Conservation (phyloP, 176 grass and related monocot genomes). For the Oryza brachyantha region DNA sequence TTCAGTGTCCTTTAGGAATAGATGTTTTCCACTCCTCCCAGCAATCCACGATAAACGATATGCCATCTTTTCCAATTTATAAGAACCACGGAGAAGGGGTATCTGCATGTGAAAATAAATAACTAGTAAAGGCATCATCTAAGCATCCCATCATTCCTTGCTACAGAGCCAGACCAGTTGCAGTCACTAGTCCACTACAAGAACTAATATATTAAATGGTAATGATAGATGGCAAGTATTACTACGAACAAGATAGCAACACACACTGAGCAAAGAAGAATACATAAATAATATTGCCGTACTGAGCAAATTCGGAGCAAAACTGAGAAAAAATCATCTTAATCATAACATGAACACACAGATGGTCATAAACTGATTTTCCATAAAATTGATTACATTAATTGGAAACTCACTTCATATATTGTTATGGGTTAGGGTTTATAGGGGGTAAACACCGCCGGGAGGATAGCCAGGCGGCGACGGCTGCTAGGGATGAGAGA, state of each 20-base stretch:
- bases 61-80: conserved; percentile 71
- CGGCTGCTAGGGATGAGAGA: too few species aligned
- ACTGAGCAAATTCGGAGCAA: not conserved
- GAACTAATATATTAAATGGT: not conserved
- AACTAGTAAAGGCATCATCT: not conserved
- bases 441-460: too few species aligned
- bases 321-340: not conserved
- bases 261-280: not conserved
- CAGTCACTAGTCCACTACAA: not conserved
- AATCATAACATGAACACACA: not conserved
- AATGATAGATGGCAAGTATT: not conserved
- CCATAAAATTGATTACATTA: conserved; percentile 4
- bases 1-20: conserved; percentile 71
- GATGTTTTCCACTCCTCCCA: conserved; percentile 83
- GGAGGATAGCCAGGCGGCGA: too few species aligned
- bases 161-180: not conserved
- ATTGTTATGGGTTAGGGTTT: too few species aligned
- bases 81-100: conserved; percentile 63
- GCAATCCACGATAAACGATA: conserved; percentile 70
- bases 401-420: conserved; percentile 1
- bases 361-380: not conserved
- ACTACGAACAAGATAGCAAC: conserved; percentile 4
- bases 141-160: not conserved
- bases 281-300: not conserved
- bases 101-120: conserved; percentile 52